Base-by-base conservation (phyloP, 345 rosid genomes). In the Syzygium grande region DNA sequence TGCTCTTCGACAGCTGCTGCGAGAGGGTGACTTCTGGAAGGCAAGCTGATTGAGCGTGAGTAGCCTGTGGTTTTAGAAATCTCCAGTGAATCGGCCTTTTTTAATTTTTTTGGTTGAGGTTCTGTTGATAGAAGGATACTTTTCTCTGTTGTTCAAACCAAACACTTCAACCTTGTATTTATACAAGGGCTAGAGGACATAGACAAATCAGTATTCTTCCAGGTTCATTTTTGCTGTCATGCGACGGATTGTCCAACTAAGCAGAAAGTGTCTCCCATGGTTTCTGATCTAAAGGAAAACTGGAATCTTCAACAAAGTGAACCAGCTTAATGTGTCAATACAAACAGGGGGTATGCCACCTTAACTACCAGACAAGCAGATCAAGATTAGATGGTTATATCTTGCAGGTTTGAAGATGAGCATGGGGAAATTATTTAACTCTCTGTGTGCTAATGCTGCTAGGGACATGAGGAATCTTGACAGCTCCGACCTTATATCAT, bases 21-120 rank as follows among this genome's bases (percentile, higher is more conserved):
- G 11, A 90, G 88, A 5, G 92, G 91, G 41, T 88, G 91, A n/a
- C 87, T 55, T 61, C 54, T 89, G n/a, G 91, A 87, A 41, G 93
- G 92, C 78, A 90, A 87, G 65, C 92, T 91, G 87, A 53, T 89
- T 13, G 91, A 90, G 21, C 91, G 91, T 51, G 56, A 63, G n/a
- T 90, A 92, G 54, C 80, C 65, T 49, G 83, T 41, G 51, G 87
- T 78, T 88, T 88, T 90, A 29, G 78, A 84, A 11, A 51, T 52
- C 65, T 38, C 51, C 58, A 87, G 25, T 43, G 54, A 38, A 25
- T 46, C 58, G 21, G 88, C 88, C 88, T 54, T 25, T 65, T 87
- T 55, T 43, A 53, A n/a, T n/a, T n/a, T 15, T 43, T 41, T 56
- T 21, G 23, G 30, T n/a, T n/a, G n/a, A 16, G 51, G 41, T 84